Conservation (phyloP, 129 eudicot genomes). For the Tanacetum coccineum region DNA sequence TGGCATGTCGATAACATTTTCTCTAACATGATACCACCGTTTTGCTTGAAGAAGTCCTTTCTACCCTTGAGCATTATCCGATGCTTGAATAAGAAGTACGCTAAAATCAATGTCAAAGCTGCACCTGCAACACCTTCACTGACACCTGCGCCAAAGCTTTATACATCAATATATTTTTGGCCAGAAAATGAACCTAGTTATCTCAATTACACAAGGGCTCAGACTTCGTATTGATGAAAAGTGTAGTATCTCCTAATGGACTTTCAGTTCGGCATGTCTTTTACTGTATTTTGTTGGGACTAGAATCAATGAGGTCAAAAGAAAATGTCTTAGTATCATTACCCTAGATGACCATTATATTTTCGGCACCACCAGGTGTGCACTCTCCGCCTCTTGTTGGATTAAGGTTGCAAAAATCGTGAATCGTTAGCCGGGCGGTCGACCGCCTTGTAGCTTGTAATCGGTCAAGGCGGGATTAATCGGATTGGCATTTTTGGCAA, state of each 20-base stretch:
- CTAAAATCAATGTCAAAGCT: conserved; percentile 21
- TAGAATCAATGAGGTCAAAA: no score
- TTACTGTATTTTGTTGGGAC: no score
- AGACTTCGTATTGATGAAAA: not conserved
- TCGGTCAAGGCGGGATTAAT: no score
- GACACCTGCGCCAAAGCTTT: conserved; percentile 8
- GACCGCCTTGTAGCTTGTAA: no score
- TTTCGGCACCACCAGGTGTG: not conserved
- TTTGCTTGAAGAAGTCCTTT: conserved; percentile 29
- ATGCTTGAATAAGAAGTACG: conserved; percentile 7
- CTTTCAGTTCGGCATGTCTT: no score
- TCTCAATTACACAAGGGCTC: not conserved
- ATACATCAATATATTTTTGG: not conserved
- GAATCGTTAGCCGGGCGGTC: no score
- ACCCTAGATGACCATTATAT: conserved; percentile 14
- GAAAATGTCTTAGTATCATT: not conserved
- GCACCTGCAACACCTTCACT: conserved; percentile 23
- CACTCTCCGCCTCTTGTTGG: conserved; percentile 20
- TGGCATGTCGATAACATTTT: conserved; percentile 17
- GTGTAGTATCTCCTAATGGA: not conserved
- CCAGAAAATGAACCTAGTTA: not conserved
- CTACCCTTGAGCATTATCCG: conserved; percentile 7
- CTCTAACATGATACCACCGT: conserved; percentile 32
- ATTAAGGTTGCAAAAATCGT: no score
- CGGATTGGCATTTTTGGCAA: no score